phyloP scores from a whole-genome alignment of 2,329 filamentous ascomycete genomes.

The Cephalotrichum gorgonifer region DNA sequence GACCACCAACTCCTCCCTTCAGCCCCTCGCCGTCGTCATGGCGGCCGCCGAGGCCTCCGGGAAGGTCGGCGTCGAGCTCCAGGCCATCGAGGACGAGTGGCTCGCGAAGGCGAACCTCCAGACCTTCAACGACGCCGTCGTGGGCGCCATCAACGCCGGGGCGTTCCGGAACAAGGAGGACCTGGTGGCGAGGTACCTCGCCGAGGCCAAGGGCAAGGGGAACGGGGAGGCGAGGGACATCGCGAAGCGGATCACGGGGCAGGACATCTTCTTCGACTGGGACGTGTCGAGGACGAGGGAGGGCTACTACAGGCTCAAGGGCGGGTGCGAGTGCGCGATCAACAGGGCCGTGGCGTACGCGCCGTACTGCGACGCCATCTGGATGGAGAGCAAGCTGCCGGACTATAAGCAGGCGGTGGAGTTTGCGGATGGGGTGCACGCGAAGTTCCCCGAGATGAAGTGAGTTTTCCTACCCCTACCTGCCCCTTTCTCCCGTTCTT shows the following conservation, averaged over 20 bases:
- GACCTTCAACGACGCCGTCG: constrained; percentile 84
- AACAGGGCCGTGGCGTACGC: constrained; percentile 87
- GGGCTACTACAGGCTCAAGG: constrained; percentile 88
- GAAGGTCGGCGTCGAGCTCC: constrained; percentile 70
- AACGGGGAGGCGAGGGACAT: constrained; percentile 72
- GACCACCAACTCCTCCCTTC: constrained; percentile 71
- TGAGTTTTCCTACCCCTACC: constrained; percentile 31
- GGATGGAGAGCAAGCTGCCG: constrained; percentile 98
- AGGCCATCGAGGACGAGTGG: constrained; percentile 91
- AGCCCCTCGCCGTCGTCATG: constrained; percentile 88
- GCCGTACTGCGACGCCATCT: constrained; percentile 90
- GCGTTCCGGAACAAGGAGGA: constrained; percentile 53
- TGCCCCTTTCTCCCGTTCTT: not conserved
- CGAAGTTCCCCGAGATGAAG: constrained; percentile 95
- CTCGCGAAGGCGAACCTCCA: constrained; percentile 65
- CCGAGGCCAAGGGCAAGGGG: constrained; percentile 68
- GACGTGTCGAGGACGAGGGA: constrained; percentile 86
- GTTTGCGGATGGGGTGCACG: constrained; percentile 88
- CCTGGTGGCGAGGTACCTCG: constrained; percentile 56
- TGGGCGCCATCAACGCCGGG: constrained; percentile 66
- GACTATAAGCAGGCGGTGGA: constrained; percentile 86
- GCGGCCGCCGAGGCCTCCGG: constrained; percentile 70
- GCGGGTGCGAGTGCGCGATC: constrained; percentile 82
- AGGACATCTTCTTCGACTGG: constrained; percentile 89
- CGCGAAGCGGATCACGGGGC: constrained; percentile 65